phyloP scores from a whole-genome alignment of 805 yeast species.

The Hanseniaspora clermontiae region DNA sequence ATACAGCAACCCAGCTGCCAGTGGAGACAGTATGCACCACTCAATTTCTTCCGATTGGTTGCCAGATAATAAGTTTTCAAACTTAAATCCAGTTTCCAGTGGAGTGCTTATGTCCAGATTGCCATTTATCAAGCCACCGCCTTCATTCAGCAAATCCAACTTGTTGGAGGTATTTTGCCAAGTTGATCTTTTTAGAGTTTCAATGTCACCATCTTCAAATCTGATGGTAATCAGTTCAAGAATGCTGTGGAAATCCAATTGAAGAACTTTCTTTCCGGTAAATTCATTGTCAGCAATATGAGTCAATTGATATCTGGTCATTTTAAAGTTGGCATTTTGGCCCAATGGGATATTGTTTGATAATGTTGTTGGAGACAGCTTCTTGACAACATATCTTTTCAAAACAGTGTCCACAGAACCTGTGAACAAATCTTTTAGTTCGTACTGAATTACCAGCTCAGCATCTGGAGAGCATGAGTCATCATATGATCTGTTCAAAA shows the following conservation, averaged over 20 bases:
- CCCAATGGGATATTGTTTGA: conserved; percentile 15
- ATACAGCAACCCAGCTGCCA: conserved; percentile 9
- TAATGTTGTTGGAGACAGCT: conserved; percentile 19
- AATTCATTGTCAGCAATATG: conserved; percentile 10
- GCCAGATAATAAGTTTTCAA: not conserved
- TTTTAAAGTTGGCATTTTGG: conserved; percentile 15
- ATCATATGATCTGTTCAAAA: conserved; percentile 23
- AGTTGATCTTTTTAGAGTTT: conserved; percentile 13
- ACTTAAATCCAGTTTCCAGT: conserved; percentile 10
- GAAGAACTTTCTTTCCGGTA: conserved; percentile 8
- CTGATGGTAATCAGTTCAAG: conserved; percentile 16
- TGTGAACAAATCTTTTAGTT: conserved; percentile 12
- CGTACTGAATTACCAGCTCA: conserved; percentile 23
- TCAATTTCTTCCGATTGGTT: conserved; percentile 3
- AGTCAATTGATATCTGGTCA: conserved; percentile 9
- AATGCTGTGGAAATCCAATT: conserved; percentile 15
- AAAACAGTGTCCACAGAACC: conserved; percentile 21
- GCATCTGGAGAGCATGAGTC: conserved; percentile 20
- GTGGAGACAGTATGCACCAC: conserved; percentile 12
- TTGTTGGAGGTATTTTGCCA: conserved; percentile 13
- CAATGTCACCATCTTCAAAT: conserved; percentile 14
- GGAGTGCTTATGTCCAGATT: conserved; percentile 9
- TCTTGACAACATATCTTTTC: conserved; percentile 21
- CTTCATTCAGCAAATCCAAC: not conserved
- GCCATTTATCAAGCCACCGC: conserved; percentile 2